phyloP scores from a whole-genome alignment of 140 eudicot genomes.

The Cichorium intybus region DNA sequence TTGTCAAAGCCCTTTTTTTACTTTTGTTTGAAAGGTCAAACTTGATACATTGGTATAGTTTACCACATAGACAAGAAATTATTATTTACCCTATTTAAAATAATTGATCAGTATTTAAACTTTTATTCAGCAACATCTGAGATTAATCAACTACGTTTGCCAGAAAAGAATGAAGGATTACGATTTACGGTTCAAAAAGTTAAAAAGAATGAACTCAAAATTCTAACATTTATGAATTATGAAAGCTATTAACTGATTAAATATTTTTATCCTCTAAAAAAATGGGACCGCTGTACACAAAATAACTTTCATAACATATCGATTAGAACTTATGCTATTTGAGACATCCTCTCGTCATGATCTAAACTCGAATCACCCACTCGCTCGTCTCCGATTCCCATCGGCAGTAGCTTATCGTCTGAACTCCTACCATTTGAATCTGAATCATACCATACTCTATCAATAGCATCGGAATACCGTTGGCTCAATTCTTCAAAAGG shows the following conservation, averaged over 20 bases:
- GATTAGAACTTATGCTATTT: background rate
- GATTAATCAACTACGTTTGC: background rate
- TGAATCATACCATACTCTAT: background rate
- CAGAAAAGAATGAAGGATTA: background rate
- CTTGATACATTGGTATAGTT: too few relatives aligned
- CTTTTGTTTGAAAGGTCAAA: too few relatives aligned
- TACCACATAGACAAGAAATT: too few relatives aligned
- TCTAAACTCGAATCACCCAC: background rate
- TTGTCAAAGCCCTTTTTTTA: too few relatives aligned
- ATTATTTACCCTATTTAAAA: too few relatives aligned
- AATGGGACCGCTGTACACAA: background rate
- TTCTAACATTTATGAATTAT: too few relatives aligned
- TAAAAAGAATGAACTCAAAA: background rate
- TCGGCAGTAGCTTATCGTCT: conserved; percentile 12
- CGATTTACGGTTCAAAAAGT: background rate
- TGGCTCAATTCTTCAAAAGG: background rate
- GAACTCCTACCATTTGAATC: conserved; percentile 24
- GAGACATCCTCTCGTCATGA: conserved; percentile 7
- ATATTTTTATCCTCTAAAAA: background rate
- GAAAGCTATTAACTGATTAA: background rate
- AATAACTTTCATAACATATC: conserved; percentile 6
- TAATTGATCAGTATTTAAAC: too few relatives aligned
- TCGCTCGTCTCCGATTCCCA: conserved; percentile 1
- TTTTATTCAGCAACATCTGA: too few relatives aligned
- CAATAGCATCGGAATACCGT: background rate